Evolutionary conservation across 495 filamentous ascomycete genomes (phyloP), one percentile per base, ranked within the genome.

Genomic region (Antarctomyces pellizariae): DNA sequence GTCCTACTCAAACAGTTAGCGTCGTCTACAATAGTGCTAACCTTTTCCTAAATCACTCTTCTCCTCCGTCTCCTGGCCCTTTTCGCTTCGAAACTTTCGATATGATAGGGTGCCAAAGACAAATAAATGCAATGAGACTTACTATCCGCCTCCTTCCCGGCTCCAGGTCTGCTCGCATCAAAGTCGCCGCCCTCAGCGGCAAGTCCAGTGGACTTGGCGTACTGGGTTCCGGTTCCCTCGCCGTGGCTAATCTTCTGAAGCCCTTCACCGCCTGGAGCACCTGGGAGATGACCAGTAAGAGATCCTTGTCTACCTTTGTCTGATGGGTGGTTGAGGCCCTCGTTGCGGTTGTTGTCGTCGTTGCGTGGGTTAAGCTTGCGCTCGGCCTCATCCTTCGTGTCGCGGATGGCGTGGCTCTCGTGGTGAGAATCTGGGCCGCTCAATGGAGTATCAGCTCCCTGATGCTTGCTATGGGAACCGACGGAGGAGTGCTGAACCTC

Each of bases 101-200:
- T n/a, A n/a, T n/a, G n/a, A n/a, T n/a, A n/a, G n/a, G n/a, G n/a
- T n/a, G n/a, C n/a, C n/a, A n/a, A n/a, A 24, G 2, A 22, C 9
- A 7, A 12, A 22, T 12, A 21, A 7, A 24, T 13, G 26, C 18
- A 10, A 18, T 14, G 8, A 22, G 17, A 57, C 67, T 49, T 52
- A 72, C 69, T 56, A 38, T 71, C 63, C 26, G 68, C 70, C 42
- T 75, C 70, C 18, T 43, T 41, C 0, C 67, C 69, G 4, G 70
- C 70, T 5, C 70, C 69, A 1, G 69, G 59, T 13, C 50, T 52
- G 15, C 55, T 46, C 24, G 64, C 45, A 48, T 74, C 70, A 37
- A 75, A 54, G 36, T 72, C 43, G 10, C 64, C 45, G 32, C 67
- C 49, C 32, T 67, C 56, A 36, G 64, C 46, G 31, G 54, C 35